Evolutionary conservation across 352 stramenopile species (phyloP).

Genomic region (Phytopythium litorale): DNA sequence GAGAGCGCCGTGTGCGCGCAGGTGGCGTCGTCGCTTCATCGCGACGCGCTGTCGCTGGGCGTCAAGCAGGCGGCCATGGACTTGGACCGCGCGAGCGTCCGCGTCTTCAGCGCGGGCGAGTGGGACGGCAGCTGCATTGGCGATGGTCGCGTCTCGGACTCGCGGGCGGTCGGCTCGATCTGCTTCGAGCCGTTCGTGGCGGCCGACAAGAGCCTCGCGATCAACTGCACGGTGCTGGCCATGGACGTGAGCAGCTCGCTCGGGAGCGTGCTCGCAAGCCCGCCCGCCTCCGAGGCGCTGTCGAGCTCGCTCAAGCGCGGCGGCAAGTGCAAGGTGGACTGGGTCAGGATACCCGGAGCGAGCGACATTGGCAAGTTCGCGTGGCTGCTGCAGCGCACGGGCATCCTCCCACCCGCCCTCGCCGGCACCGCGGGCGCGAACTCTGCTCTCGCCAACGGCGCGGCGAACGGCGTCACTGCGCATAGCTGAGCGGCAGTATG

Average conservation of each 20-base stretch:
- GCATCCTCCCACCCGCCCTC: slow-evolving; percentile 25
- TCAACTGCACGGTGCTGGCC: slow-evolving; percentile 73
- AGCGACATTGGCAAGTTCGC: slow-evolving; percentile 67
- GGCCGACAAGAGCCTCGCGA: slow-evolving; percentile 39
- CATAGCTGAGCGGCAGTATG: not conserved
- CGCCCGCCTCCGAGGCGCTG: slow-evolving; percentile 29
- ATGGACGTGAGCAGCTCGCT: slow-evolving; percentile 43
- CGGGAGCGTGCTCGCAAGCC: slow-evolving; percentile 40
- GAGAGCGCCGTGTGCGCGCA: slow-evolving; percentile 76
- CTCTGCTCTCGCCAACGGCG: not conserved
- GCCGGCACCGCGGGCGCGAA: not conserved
- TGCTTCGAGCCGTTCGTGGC: slow-evolving; percentile 77
- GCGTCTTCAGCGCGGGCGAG: slow-evolving; percentile 66
- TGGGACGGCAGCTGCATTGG: slow-evolving; percentile 84
- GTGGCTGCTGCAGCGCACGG: slow-evolving; percentile 73
- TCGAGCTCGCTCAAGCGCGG: slow-evolving; percentile 32
- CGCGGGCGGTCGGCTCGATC: slow-evolving; percentile 56
- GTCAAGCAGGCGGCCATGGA: slow-evolving; percentile 78
- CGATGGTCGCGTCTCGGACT: slow-evolving; percentile 80
- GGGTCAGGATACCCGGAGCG: slow-evolving; percentile 71
- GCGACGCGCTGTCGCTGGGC: slow-evolving; percentile 66
- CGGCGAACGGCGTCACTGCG: slow-evolving; percentile 3
- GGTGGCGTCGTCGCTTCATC: slow-evolving; percentile 60
- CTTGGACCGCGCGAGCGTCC: slow-evolving; percentile 68
- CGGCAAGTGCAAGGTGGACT: slow-evolving; percentile 64